Percentiles rank a stretch among this genome's conserved stretches.
Evolutionary conservation across 441 rosid genomes (phyloP).

Genomic region (Adansonia rubrostipa): DNA sequence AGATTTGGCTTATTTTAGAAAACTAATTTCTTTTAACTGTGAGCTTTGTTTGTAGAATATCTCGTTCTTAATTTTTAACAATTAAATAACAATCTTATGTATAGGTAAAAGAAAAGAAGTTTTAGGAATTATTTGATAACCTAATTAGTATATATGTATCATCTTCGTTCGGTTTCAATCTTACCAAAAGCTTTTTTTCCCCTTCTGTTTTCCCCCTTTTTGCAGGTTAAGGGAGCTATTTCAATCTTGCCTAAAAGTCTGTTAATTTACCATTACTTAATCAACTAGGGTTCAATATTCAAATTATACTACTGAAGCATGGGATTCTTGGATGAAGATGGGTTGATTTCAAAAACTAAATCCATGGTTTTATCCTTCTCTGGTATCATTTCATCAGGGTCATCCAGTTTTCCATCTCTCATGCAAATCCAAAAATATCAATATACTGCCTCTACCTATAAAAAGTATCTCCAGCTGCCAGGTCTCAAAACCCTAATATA

Average conservation of each 20-base stretch:
- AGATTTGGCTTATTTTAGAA: neutral
- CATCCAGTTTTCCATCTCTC: constrained; percentile 27
- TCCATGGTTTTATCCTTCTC: constrained; percentile 30
- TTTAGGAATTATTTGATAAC: neutral
- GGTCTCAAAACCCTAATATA: constrained; percentile 44
- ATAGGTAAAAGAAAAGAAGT: neutral
- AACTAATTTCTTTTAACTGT: neutral
- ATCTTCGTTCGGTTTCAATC: neutral
- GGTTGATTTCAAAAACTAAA: constrained; percentile 29
- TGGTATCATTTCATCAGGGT: constrained; percentile 21
- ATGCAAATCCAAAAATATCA: constrained; percentile 28
- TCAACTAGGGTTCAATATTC: neutral
- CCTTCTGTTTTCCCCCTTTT: neutral
- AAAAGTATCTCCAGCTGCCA: neutral
- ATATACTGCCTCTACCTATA: neutral
- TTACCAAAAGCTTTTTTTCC: neutral
- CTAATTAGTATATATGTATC: too few species aligned
- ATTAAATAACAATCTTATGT: too few species aligned
- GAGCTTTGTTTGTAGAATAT: neutral
- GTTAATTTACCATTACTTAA: neutral
- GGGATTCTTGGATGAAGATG: constrained; percentile 24
- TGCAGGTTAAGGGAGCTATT: constrained; percentile 1
- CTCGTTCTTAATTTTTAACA: too few species aligned
- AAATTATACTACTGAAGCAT: constrained; percentile 11
- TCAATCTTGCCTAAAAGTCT: neutral